Evolutionary conservation across 2,329 filamentous ascomycete genomes (phyloP).

Genomic region (Metarhizium sp.): DNA sequence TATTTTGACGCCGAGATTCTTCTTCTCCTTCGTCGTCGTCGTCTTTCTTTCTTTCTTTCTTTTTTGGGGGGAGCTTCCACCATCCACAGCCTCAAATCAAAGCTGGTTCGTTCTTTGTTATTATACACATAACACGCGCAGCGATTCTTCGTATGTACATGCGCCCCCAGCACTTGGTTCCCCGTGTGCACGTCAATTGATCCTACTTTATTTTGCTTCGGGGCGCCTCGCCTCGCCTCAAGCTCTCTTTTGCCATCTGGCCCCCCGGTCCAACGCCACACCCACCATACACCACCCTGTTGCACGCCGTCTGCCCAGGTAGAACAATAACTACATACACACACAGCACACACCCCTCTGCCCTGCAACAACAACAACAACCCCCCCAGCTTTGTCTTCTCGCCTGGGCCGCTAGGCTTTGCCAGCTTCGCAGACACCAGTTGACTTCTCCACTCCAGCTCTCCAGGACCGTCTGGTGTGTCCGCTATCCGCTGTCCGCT

Average conservation of each 20-base stretch:
- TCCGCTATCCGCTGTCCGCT: background rate
- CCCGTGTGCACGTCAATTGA: no score
- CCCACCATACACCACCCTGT: background rate
- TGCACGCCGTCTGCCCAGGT: background rate
- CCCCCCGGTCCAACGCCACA: background rate
- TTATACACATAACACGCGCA: no score
- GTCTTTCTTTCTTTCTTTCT: background rate
- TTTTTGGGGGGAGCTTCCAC: background rate
- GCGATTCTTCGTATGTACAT: background rate
- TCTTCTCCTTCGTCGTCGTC: background rate
- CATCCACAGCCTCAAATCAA: no score
- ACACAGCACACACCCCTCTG: background rate
- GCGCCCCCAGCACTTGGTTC: background rate
- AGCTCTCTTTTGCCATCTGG: background rate
- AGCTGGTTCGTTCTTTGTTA: no score
- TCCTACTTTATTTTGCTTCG: no score
- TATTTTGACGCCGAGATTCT: background rate
- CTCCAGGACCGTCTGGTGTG: background rate
- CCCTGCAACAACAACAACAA: background rate
- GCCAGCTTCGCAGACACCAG: background rate
- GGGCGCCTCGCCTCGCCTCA: background rate
- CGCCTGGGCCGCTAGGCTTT: no score
- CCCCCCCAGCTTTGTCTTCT: slow-evolving; percentile 2
- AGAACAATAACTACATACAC: background rate
- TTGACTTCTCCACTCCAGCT: slow-evolving; percentile 8